Percentiles rank a stretch among this genome's conserved stretches.
Evolutionary conservation across 164 flowering plant species (phyloP).

Genomic region (Umbellularia californica): DNA sequence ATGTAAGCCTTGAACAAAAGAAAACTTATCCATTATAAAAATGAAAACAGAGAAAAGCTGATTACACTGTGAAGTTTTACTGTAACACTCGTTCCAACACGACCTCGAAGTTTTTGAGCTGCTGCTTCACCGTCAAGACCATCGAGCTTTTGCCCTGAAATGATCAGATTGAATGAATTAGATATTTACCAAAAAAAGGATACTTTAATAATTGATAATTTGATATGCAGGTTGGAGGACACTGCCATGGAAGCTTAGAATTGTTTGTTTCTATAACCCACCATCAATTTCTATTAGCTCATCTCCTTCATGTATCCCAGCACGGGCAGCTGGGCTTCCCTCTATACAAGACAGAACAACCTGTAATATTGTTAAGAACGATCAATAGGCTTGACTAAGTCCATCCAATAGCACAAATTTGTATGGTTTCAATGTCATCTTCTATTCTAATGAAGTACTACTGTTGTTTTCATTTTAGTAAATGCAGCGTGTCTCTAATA

Average conservation of each 20-base stretch:
- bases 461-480: too few relatives aligned
- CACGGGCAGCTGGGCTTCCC: slow-evolving; percentile 93
- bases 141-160: slow-evolving; percentile 77
- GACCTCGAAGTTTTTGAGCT: slow-evolving; percentile 89
- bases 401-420: too few relatives aligned
- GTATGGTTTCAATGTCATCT: too few relatives aligned
- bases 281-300: slow-evolving; percentile 88
- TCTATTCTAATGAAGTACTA: too few relatives aligned
- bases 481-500: too few relatives aligned
- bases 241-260: background rate
- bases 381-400: background rate
- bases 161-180: slow-evolving; percentile 3
- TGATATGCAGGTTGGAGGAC: background rate
- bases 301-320: slow-evolving; percentile 93
- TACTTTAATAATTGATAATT: background rate
- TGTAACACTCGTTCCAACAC: slow-evolving; percentile 78
- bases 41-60: slow-evolving; percentile 5
- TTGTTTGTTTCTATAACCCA: slow-evolving; percentile 17
- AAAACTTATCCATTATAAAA: background rate
- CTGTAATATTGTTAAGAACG: slow-evolving; percentile 29
- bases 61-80: slow-evolving; percentile 69
- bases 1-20: background rate
- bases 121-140: slow-evolving; percentile 85
- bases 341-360: slow-evolving; percentile 83
- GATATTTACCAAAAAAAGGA: slow-evolving; percentile 2